Conservation (phyloP, 257 asterid genomes). For the Ballota nigra region DNA sequence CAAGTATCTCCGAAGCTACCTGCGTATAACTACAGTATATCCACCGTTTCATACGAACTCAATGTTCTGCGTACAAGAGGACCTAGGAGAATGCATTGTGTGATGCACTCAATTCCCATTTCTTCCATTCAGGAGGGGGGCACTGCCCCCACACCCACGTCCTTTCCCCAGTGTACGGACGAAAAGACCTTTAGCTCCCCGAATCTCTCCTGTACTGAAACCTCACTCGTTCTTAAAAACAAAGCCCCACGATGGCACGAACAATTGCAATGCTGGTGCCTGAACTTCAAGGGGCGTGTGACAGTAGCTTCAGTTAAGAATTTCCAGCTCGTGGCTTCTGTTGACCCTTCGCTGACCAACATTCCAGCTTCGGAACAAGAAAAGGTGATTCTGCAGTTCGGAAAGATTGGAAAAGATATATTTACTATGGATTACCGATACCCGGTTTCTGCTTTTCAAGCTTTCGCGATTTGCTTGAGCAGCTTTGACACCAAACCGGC, state of each 20-base stretch:
- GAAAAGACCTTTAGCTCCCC: constrained; percentile 39
- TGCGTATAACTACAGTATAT: constrained; percentile 56
- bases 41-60: constrained; percentile 73
- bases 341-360: constrained; percentile 49
- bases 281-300: constrained; percentile 92
- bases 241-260: constrained; percentile 97
- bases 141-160: constrained; percentile 73
- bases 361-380: constrained; percentile 71
- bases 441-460: constrained; percentile 93
- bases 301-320: constrained; percentile 92
- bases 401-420: constrained; percentile 91
- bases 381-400: constrained; percentile 82
- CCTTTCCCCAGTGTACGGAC: constrained; percentile 44
- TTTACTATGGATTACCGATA: constrained; percentile 92
- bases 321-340: constrained; percentile 86
- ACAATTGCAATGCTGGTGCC: constrained; percentile 93
- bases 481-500: constrained; percentile 96
- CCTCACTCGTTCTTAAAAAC: constrained; percentile 68
- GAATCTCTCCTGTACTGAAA: constrained; percentile 23
- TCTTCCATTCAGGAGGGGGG: constrained; percentile 87
- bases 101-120: constrained; percentile 69
- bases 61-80: constrained; percentile 94
- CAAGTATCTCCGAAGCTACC: constrained; percentile 85
- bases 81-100: constrained; percentile 83
- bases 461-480: constrained; percentile 94